These are phyloP conservation scores for Elsinoe batatas DNA, from an alignment of 2,329 filamentous ascomycete genomes.

Conservation along the genomic window DNA sequence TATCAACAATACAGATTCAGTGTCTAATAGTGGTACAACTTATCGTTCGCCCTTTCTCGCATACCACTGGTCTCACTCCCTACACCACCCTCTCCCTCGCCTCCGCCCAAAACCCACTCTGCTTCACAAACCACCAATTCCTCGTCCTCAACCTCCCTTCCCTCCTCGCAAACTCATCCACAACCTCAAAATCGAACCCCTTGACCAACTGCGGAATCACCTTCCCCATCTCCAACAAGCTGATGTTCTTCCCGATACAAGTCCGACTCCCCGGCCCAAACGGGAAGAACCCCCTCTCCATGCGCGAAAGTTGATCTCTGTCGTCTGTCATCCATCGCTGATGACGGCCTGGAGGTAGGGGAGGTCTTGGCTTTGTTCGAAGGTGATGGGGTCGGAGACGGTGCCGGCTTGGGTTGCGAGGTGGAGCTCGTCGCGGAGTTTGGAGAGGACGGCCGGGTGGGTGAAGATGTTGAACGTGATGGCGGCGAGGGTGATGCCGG, in stretches of 20 bases:
- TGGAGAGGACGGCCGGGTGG: conserved; percentile 29
- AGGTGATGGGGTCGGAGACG: conserved; percentile 16
- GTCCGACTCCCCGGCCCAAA: conserved; percentile 29
- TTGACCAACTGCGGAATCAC: conserved; percentile 22
- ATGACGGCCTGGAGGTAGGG: conserved; percentile 25
- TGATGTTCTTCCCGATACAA: conserved; percentile 28
- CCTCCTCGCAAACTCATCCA: not conserved
- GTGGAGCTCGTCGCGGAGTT: conserved; percentile 23
- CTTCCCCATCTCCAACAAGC: conserved; percentile 23
- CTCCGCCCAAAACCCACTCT: not conserved
- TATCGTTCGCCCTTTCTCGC: too few relatives aligned
- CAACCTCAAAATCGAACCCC: conserved; percentile 16
- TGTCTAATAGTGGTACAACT: too few relatives aligned
- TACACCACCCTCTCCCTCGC: not conserved
- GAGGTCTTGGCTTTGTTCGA: conserved; percentile 21
- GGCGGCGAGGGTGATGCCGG: conserved; percentile 35
- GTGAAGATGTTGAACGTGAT: conserved; percentile 16
- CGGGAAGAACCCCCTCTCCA: conserved; percentile 17
- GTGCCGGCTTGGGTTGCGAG: not conserved
- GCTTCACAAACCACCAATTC: conserved; percentile 4
- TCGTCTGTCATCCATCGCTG: conserved; percentile 40
- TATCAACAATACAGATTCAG: too few relatives aligned
- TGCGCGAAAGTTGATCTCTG: conserved; percentile 19
- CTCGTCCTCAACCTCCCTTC: not conserved
- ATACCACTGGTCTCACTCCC: not conserved